A percentile compares a stretch with the other conserved stretches of the same genome.
These are phyloP conservation scores for Calonectria pteridis DNA, from an alignment of 2,329 filamentous ascomycete species.

Conservation along the genomic window DNA sequence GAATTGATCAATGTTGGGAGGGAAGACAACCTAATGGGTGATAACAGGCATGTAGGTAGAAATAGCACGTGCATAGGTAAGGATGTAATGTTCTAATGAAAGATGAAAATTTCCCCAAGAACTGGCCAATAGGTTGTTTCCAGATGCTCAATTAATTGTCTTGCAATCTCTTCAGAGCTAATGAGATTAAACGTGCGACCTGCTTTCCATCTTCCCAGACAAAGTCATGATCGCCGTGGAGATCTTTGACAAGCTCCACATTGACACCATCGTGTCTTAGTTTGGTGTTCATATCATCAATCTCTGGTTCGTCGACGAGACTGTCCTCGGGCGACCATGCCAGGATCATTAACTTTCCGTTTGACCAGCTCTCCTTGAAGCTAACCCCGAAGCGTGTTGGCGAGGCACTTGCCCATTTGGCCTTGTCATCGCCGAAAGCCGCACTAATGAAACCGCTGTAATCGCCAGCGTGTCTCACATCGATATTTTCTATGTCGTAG, in stretches of 20 bases:
- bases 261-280: constrained; percentile 56
- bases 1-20: neutral
- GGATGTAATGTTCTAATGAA: constrained; percentile 35
- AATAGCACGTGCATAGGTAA: neutral
- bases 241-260: constrained; percentile 52
- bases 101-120: neutral
- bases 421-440: constrained; percentile 70
- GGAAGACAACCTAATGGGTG: too few species aligned
- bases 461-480: constrained; percentile 56
- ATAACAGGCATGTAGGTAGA: neutral
- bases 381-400: constrained; percentile 60
- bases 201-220: constrained; percentile 72
- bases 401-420: constrained; percentile 66
- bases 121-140: neutral
- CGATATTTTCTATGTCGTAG: constrained; percentile 72
- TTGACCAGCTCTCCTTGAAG: constrained; percentile 57
- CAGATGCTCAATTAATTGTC: constrained; percentile 3
- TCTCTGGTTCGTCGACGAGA: constrained; percentile 69
- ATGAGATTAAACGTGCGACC: constrained; percentile 62
- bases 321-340: constrained; percentile 62
- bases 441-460: constrained; percentile 70
- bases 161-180: constrained; percentile 41
- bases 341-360: constrained; percentile 52
- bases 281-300: constrained; percentile 65
- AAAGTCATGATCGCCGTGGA: constrained; percentile 72